These are phyloP conservation scores for Pseudomassariella vexata DNA, from an alignment of 2,329 filamentous ascomycete genomes.

Conservation along the genomic window DNA sequence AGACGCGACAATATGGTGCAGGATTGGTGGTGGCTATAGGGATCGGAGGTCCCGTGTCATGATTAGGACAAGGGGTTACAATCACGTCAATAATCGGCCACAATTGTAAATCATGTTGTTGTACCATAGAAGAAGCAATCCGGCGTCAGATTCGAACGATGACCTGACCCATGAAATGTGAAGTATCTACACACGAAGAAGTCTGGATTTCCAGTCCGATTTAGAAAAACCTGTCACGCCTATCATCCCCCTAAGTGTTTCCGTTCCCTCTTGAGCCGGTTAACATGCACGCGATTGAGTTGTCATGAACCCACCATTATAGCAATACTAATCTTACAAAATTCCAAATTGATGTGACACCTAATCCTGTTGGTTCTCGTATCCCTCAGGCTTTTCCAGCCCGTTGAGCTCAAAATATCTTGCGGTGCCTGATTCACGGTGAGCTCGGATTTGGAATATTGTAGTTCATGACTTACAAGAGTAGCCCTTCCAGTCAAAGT, in stretches of 20 bases:
- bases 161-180: background rate
- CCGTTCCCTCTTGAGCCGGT: conserved; percentile 2
- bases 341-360: too few species aligned
- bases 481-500: conserved; percentile 99
- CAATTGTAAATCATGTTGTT: too few species aligned
- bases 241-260: conserved; percentile 2
- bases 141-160: too few species aligned
- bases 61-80: too few species aligned
- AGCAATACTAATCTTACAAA: conserved; percentile 3
- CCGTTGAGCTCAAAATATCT: conserved; percentile 81
- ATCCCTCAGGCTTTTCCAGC: conserved; percentile 78
- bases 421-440: conserved; percentile 59
- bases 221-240: conserved; percentile 3
- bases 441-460: background rate
- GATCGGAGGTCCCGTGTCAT: too few species aligned
- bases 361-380: conserved; percentile 62
- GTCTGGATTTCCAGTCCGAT: background rate
- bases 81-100: too few species aligned
- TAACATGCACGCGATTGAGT: conserved; percentile 1
- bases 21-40: too few species aligned
- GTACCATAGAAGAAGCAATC: too few species aligned
- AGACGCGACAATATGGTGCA: too few species aligned
- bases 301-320: conserved; percentile 2
- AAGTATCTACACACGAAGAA: background rate
- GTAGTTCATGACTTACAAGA: conserved; percentile 63